Evolutionary conservation across 495 filamentous ascomycete genomes (phyloP).

Genomic region (Pseudomonodictys pantanalensis): DNA sequence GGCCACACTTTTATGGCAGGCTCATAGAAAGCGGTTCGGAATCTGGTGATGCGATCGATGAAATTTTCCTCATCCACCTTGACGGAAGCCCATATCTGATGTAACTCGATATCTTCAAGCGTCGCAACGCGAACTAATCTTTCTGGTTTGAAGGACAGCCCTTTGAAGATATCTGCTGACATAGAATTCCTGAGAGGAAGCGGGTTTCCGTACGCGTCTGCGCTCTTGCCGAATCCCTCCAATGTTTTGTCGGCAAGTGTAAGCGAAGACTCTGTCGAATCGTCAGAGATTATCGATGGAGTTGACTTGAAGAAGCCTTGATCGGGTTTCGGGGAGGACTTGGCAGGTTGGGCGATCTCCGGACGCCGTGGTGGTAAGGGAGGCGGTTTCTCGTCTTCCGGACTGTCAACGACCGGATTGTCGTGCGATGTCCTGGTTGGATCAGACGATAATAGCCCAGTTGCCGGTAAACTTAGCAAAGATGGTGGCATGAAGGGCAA

Average conservation of each 20-base stretch:
- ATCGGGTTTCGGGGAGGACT: no score
- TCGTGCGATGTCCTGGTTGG: no score
- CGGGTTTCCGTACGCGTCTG: neutral
- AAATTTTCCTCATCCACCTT: constrained; percentile 6
- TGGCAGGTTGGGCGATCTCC: no score
- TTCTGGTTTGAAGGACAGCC: neutral
- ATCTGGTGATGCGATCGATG: constrained; percentile 8
- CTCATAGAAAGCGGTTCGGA: constrained; percentile 9
- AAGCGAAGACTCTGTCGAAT: neutral
- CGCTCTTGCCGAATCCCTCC: no score
- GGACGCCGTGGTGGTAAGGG: constrained; percentile 17
- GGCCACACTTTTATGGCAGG: constrained; percentile 12
- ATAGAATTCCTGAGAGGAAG: neutral
- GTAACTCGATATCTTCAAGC: constrained; percentile 2
- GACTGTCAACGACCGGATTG: no score
- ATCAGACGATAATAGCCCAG: no score
- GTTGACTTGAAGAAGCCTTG: no score
- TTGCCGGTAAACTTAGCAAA: no score
- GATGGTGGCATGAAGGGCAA: constrained; percentile 27
- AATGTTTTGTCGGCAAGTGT: neutral
- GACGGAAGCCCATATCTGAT: constrained; percentile 6
- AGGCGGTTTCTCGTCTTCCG: constrained; percentile 14
- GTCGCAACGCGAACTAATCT: constrained; percentile 1
- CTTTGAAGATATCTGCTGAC: constrained; percentile 10
- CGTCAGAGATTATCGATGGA: neutral